Evolutionary conservation across 2,329 filamentous ascomycete species (phyloP), one percentile per base, ranked within the genome.

Genomic region (Colletotrichum eremochloae): DNA sequence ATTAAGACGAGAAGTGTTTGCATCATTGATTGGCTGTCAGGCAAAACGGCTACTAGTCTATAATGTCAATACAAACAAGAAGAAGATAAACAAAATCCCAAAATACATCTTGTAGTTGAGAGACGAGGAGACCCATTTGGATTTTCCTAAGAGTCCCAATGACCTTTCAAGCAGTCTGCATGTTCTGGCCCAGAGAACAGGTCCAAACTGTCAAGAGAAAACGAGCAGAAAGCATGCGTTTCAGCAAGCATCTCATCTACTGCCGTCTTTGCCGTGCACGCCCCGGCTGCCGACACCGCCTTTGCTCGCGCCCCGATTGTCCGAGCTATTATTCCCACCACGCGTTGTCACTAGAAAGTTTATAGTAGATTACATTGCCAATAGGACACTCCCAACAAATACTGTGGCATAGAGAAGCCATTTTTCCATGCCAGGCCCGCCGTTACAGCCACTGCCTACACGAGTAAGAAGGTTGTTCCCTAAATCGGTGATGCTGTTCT

Each of bases 381-480:
- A n/a, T 44, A 63, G n/a, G 11, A 36, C 8, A 24, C n/a, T 63
- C 5, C 52, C 66, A 12, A 55, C 3, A 2, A 61, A 5, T 5
- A n/a, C 48, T 6, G 46, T 15, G 3, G 36, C n/a, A 7, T 52
- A 48, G 3, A 72, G 9, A 6, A 55, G 7, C 58, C 44, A 57
- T 15, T 44, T 58, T 1, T 40, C 15, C 9, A 15, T 3, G 24
- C n/a, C 14, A 0, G 20, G 42, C 0, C 53, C 57, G 58, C 46
- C 48, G 44, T 29, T 57, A 0, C 42, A 20, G n/a, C 67, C 71
- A 31, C 71, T 72, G 11, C 76, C 77, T 57, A 85, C 81, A 6
- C 80, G 75, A 52, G 78, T 69, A n/a, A 91, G 81, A 55, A 91
- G 80, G 75, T 78, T 80, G 75, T 91, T 83, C 0, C 89, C 90